phyloP scores from a whole-genome alignment of 306 rosid genomes.

The Citrullus colocynthis region DNA sequence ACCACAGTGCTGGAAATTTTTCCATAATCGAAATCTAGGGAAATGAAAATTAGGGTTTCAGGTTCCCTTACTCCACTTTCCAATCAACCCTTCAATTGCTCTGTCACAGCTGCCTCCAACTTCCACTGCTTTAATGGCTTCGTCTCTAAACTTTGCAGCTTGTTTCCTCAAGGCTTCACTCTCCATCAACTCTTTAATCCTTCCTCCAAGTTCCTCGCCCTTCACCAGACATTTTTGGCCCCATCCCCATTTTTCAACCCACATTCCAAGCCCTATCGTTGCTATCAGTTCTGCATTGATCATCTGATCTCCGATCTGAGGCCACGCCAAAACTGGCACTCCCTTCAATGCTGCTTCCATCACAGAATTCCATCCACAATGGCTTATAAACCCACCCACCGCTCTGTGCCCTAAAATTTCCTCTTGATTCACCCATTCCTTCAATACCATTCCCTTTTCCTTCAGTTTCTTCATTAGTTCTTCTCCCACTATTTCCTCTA shows the following conservation, averaged over 20 bases:
- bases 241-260: slow-evolving; percentile 51
- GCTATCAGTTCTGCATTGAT: slow-evolving; percentile 34
- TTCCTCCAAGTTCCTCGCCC: slow-evolving; percentile 39
- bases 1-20: too few relatives aligned
- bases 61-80: slow-evolving; percentile 14
- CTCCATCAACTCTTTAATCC: slow-evolving; percentile 38
- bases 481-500: slow-evolving; percentile 16
- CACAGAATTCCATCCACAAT: slow-evolving; percentile 46
- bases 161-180: slow-evolving; percentile 11
- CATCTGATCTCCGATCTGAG: slow-evolving; percentile 43
- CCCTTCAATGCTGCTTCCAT: slow-evolving; percentile 38
- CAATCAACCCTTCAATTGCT: slow-evolving; percentile 2
- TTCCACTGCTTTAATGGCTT: slow-evolving; percentile 16
- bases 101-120: slow-evolving; percentile 26
- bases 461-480: slow-evolving; percentile 25
- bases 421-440: slow-evolving; percentile 34
- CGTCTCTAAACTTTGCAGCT: slow-evolving; percentile 18
- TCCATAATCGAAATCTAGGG: too few relatives aligned
- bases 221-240: slow-evolving; percentile 17
- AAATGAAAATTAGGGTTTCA: background rate
- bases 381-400: slow-evolving; percentile 45
- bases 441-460: slow-evolving; percentile 32
- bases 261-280: slow-evolving; percentile 34
- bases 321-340: slow-evolving; percentile 45
- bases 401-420: slow-evolving; percentile 25